phyloP scores from a whole-genome alignment of 2,329 filamentous ascomycete species.

The Stachybotrys chartarum region DNA sequence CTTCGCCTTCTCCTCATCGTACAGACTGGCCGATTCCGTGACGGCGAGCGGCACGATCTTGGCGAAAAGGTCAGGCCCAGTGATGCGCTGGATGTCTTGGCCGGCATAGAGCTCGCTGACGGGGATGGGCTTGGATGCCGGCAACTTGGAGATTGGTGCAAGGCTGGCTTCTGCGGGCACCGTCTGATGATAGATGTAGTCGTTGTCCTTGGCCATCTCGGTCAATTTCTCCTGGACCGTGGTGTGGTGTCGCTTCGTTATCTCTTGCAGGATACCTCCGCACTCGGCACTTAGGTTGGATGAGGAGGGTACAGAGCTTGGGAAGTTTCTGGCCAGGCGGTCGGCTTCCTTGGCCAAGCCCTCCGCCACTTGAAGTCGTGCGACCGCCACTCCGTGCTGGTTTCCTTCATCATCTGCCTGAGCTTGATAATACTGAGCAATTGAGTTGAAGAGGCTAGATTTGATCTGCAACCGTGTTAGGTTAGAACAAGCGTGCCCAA shows the following conservation, averaged over 20 bases:
- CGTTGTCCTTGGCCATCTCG: slow-evolving; percentile 82
- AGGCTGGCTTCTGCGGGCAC: slow-evolving; percentile 82
- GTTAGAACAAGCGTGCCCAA: background rate
- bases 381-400: slow-evolving; percentile 77
- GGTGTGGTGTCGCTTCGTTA: slow-evolving; percentile 74
- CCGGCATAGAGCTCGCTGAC: slow-evolving; percentile 95
- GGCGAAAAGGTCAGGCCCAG: slow-evolving; percentile 92
- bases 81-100: slow-evolving; percentile 94
- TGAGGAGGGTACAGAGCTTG: slow-evolving; percentile 67
- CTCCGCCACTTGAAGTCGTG: slow-evolving; percentile 76
- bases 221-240: slow-evolving; percentile 74
- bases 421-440: slow-evolving; percentile 91
- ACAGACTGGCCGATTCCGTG: slow-evolving; percentile 92
- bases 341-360: slow-evolving; percentile 70
- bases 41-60: slow-evolving; percentile 95
- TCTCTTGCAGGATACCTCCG: slow-evolving; percentile 64
- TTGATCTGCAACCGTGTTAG: slow-evolving; percentile 51
- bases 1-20: slow-evolving; percentile 98
- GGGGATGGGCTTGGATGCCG: slow-evolving; percentile 92
- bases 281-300: slow-evolving; percentile 82
- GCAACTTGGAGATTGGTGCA: slow-evolving; percentile 77
- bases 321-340: slow-evolving; percentile 71
- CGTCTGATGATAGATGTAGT: slow-evolving; percentile 95
- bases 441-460: slow-evolving; percentile 71
- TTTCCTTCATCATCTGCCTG: slow-evolving; percentile 84